phyloP scores from a whole-genome alignment of 164 flowering plant species.

The Aristolochia contorta region DNA sequence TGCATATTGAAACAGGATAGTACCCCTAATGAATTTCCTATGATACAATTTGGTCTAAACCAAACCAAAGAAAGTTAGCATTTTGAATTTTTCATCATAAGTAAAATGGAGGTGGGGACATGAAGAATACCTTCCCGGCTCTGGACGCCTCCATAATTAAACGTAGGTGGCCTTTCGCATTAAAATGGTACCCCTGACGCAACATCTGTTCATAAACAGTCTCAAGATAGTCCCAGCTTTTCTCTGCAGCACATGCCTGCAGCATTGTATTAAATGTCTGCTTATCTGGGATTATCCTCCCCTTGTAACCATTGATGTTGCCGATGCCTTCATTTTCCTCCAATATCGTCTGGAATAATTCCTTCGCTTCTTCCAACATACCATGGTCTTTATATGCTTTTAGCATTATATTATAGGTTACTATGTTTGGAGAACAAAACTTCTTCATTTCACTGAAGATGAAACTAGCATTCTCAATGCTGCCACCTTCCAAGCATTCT shows the following conservation, averaged over 20 bases:
- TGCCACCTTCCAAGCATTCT: constrained; percentile 66
- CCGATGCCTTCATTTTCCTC: constrained; percentile 24
- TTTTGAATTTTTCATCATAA: neutral
- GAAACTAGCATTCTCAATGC: constrained; percentile 39
- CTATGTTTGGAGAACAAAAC: constrained; percentile 74
- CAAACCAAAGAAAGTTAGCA: neutral
- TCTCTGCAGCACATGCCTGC: constrained; percentile 43
- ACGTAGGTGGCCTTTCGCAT: constrained; percentile 64
- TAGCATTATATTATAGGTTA: constrained; percentile 82
- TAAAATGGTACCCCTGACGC: constrained; percentile 58
- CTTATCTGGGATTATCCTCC: constrained; percentile 47
- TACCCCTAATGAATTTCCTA: neutral
- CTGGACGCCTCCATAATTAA: constrained; percentile 61
- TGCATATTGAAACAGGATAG: no score
- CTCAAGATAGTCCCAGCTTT: constrained; percentile 74
- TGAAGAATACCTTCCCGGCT: constrained; percentile 64
- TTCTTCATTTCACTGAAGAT: constrained; percentile 61
- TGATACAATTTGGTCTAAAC: neutral
- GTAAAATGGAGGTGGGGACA: neutral
- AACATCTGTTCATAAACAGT: constrained; percentile 52
- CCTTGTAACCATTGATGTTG: constrained; percentile 28
- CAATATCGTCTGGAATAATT: constrained; percentile 43
- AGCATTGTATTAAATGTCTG: constrained; percentile 71
- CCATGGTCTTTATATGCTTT: constrained; percentile 55
- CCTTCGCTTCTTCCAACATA: constrained; percentile 66